Base-by-base conservation (phyloP, 1,284 basidiomycete species). In the Malassezia restricta region DNA sequence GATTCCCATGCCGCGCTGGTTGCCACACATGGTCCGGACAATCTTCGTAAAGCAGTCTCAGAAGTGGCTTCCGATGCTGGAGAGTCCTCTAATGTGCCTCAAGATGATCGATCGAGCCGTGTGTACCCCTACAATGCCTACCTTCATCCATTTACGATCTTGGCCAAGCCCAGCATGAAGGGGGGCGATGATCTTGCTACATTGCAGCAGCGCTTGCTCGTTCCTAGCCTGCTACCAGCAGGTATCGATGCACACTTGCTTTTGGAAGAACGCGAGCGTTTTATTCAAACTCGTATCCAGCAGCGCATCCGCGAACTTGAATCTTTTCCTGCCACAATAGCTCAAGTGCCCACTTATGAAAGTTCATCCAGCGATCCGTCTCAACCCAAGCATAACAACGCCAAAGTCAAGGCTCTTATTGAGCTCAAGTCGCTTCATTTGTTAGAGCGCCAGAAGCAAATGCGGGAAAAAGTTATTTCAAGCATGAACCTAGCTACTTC, bases 71-170 rank as follows among this genome's bases (percentile, higher is more conserved):
- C 6, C 11, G 41, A 33, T 61, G 62, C 40, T 15, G 53, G 54
- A 5, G n/a, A 37, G 4, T 9, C 17, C 14, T 37, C 32, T 9
- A 66, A 41, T 8, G 49, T 49, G 28, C 47, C 52, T 56, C 30
- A 58, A 58, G 84, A 88, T 71, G 83, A 92, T 69, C 76, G 81
- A 42, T 79, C 80, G 56, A 89, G 87, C 3, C 79, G 82, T 46
- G 83, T 95, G 54, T 92, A 94, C 68, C 92, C 92, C 0, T 95
- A 92, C 79, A 96, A 95, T 74, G 84, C 91, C n/a, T 94, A 84
- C 74, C 78, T 80, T 27, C 82, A 91, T 66, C 92, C 92, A 0
- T 84, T 87, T 65, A 79, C 83, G 3, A 76, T 76, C 46, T 74
- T 79, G 17, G 66, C 63, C 44, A 67, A 67, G 49, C 65, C 69